Conservation (phyloP, 352 stramenopile species). For the Globisporangium acanthophoron region DNA sequence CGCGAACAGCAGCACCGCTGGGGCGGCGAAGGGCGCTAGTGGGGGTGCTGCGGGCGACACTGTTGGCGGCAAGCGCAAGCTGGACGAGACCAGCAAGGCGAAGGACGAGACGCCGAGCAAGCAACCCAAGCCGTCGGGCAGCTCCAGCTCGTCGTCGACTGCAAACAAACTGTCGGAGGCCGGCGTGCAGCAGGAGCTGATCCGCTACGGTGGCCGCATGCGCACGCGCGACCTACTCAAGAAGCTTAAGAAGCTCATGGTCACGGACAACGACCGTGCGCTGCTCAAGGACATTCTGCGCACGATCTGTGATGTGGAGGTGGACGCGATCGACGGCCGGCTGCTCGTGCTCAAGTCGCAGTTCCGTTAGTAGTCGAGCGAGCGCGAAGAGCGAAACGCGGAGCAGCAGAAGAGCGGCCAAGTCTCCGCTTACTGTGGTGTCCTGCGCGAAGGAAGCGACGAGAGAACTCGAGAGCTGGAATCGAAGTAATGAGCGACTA, state of each 20-base stretch:
- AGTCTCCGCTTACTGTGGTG: too few relatives aligned
- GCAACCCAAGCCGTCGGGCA: constrained; percentile 19
- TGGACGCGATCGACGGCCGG: constrained; percentile 78
- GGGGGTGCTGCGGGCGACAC: constrained; percentile 21
- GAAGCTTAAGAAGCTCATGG: constrained; percentile 77
- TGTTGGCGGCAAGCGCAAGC: constrained; percentile 44
- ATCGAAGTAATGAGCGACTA: too few relatives aligned
- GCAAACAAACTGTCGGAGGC: constrained; percentile 70
- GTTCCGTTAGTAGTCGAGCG: constrained; percentile 51
- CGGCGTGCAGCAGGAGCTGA: constrained; percentile 77
- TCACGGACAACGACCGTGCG: constrained; percentile 75
- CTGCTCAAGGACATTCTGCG: constrained; percentile 84
- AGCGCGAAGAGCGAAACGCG: neutral
- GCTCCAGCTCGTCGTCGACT: constrained; percentile 21
- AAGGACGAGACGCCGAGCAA: constrained; percentile 53
- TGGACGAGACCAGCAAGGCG: constrained; percentile 22
- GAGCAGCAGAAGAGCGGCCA: neutral
- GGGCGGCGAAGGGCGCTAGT: constrained; percentile 5
- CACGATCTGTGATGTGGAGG: constrained; percentile 84
- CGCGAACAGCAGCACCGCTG: constrained; percentile 17
- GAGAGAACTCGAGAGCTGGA: too few relatives aligned
- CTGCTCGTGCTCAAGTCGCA: constrained; percentile 83
- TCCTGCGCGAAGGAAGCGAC: too few relatives aligned
- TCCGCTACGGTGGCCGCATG: constrained; percentile 80
- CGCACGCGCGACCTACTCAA: constrained; percentile 70